Evolutionary conservation across 2,329 filamentous ascomycete species (phyloP).

Genomic region (Ceratocystis ficicola): DNA sequence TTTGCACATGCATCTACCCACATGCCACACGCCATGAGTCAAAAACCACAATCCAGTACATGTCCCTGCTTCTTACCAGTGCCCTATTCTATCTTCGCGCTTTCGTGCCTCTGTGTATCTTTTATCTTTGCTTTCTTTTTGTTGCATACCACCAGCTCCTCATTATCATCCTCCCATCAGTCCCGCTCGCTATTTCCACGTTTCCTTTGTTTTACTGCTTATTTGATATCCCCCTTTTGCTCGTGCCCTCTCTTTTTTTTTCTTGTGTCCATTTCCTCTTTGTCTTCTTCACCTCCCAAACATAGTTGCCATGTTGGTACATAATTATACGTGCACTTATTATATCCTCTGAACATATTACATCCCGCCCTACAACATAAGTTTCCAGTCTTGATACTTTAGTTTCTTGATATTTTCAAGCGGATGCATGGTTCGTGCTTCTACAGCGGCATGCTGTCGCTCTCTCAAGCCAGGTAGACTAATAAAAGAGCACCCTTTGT

Average conservation of each 20-base stretch:
- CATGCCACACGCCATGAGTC: neutral
- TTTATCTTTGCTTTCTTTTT: no score
- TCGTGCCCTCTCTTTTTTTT: neutral
- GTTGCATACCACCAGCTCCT: no score
- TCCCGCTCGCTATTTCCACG: no score
- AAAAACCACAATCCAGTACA: no score
- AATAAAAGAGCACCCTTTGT: no score
- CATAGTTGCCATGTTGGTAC: neutral
- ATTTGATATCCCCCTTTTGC: neutral
- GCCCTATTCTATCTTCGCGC: no score
- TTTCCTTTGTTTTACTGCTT: neutral
- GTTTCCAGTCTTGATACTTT: neutral
- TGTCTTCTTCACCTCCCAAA: neutral
- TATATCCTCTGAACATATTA: neutral
- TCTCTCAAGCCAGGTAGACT: no score
- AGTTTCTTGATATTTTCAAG: neutral
- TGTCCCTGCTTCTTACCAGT: no score
- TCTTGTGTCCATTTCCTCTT: neutral
- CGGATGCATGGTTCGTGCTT: no score
- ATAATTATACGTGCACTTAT: neutral
- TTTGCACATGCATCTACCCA: neutral
- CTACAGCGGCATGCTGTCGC: no score
- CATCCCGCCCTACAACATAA: neutral
- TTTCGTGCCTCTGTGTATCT: no score
- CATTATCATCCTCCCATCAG: no score